Conservation (phyloP, 1,139 yeast species). For the Lodderomyces jiufengensis region DNA sequence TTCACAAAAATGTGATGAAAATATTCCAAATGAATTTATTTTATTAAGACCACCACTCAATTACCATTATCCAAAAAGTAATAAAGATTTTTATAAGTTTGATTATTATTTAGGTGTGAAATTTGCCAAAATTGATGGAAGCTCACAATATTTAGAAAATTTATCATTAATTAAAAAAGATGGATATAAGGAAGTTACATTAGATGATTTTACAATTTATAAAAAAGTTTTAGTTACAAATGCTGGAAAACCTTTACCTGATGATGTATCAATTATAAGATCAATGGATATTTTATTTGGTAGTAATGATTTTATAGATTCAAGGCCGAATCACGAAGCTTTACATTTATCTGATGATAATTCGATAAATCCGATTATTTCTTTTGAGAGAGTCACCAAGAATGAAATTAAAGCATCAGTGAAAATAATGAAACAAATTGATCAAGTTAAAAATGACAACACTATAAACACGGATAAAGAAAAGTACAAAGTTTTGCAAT, state of each 20-base stretch:
- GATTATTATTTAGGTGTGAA: conserved; percentile 16
- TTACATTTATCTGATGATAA: conserved; percentile 11
- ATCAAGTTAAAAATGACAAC: conserved; percentile 5
- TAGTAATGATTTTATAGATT: conserved; percentile 20
- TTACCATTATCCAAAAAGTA: conserved; percentile 6
- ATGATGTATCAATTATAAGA: conserved; percentile 18
- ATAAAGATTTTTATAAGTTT: conserved; percentile 3
- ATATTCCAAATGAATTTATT: conserved; percentile 10
- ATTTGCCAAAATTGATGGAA: conserved; percentile 11
- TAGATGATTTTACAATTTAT: conserved; percentile 9
- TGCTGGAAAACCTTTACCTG: conserved; percentile 7
- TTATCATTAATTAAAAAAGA: conserved; percentile 11
- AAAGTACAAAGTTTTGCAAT: conserved; percentile 33
- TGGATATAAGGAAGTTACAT: conserved; percentile 8
- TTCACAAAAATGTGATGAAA: conserved; percentile 4
- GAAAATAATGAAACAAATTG: conserved; percentile 2
- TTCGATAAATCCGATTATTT: conserved; percentile 13
- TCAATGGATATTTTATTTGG: conserved; percentile 27
- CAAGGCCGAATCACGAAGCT: conserved; percentile 13
- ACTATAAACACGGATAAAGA: conserved; percentile 5
- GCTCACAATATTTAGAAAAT: conserved; percentile 17
- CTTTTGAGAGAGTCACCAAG: conserved; percentile 3
- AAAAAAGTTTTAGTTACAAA: conserved; percentile 9
- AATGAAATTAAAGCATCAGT: not conserved
- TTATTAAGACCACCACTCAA: conserved; percentile 12